Conservation (phyloP, 208 protist species). For the Acanthamoeba lugdunensis region DNA sequence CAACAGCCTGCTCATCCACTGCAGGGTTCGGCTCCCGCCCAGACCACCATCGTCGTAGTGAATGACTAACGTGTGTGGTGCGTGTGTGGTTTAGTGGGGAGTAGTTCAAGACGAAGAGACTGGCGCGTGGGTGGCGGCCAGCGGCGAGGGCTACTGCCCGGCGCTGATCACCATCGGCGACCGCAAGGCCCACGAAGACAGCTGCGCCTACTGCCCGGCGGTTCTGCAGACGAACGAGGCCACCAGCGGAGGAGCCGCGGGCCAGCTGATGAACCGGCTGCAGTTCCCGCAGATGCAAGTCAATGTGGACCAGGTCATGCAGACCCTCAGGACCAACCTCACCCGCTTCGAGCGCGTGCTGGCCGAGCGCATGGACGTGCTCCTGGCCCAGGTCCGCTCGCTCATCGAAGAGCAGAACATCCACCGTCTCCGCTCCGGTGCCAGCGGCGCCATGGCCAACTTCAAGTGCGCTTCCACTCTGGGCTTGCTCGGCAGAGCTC, state of each 20-base stretch:
- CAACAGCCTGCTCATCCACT: conserved; percentile 34
- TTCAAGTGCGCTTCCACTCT: neutral
- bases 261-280: neutral
- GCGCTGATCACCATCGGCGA: conserved; percentile 45
- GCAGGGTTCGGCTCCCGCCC: neutral
- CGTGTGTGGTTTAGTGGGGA: neutral
- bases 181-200: conserved; percentile 31
- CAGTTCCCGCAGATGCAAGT: neutral
- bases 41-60: neutral
- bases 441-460: conserved; percentile 15
- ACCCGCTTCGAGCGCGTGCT: conserved; percentile 19
- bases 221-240: neutral
- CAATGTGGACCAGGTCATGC: conserved; percentile 18
- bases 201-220: neutral
- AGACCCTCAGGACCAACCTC: neutral
- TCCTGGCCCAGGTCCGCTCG: neutral
- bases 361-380: conserved; percentile 17
- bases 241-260: neutral
- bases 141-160: neutral
- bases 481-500: neutral
- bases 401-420: conserved; percentile 46
- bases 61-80: neutral
- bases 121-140: neutral
- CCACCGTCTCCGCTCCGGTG: neutral
- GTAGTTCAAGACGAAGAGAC: conserved; percentile 6